Conservation (phyloP, 352 stramenopile genomes). For the Phytophthora macrochlamydospora region DNA sequence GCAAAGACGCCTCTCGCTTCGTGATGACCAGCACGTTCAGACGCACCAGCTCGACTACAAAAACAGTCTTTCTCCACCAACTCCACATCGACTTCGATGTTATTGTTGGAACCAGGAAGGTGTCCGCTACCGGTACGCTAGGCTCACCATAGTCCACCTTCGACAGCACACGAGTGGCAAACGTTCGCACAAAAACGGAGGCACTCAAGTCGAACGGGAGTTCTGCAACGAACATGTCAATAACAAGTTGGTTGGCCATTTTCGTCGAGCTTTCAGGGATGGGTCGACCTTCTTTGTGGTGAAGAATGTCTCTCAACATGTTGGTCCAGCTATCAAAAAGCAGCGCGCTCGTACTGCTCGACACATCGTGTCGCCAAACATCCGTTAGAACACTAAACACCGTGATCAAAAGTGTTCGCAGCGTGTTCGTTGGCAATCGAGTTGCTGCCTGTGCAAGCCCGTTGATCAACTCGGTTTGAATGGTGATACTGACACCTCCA, state of each 20-base stretch:
- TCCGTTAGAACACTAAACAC: constrained; percentile 28
- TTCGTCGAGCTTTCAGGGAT: constrained; percentile 19
- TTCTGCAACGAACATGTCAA: constrained; percentile 23
- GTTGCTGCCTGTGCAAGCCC: constrained; percentile 23
- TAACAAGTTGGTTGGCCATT: constrained; percentile 25
- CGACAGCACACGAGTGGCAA: constrained; percentile 31
- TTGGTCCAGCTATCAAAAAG: constrained; percentile 37
- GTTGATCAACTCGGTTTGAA: constrained; percentile 32
- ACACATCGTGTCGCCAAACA: constrained; percentile 23
- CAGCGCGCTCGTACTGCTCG: constrained; percentile 9
- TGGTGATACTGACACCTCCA: constrained; percentile 10
- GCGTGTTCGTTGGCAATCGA: constrained; percentile 26
- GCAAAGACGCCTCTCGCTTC: constrained; percentile 31
- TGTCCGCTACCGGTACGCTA: constrained; percentile 4
- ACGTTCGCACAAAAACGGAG: constrained; percentile 25
- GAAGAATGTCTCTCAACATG: constrained; percentile 27
- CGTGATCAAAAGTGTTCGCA: constrained; percentile 16
- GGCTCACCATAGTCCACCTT: constrained; percentile 28
- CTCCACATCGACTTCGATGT: constrained; percentile 16
- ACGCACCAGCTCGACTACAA: constrained; percentile 30
- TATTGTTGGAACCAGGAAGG: constrained; percentile 16
- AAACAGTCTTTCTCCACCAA: constrained; percentile 41
- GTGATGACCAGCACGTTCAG: constrained; percentile 13
- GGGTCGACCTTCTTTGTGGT: constrained; percentile 3
- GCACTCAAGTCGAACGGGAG: constrained; percentile 27